Percentiles rank a stretch among this genome's conserved stretches.
Evolutionary conservation across 2,329 filamentous ascomycete species (phyloP).

Genomic region (Blumeriella jaapii): DNA sequence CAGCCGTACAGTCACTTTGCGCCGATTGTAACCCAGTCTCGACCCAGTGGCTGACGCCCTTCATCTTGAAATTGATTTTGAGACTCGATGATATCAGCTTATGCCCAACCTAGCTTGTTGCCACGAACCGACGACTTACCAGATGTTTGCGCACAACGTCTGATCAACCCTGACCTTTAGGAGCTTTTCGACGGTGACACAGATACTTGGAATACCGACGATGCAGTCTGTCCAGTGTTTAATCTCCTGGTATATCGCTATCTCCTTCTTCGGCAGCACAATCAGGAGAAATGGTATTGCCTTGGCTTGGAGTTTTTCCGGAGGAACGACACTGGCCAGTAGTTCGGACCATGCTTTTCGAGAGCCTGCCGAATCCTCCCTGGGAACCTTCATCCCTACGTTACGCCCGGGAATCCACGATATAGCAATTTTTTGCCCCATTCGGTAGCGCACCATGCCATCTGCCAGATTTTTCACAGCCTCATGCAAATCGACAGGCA

Average conservation of each 20-base stretch:
- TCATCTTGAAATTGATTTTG: constrained; percentile 20
- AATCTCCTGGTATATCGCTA: constrained; percentile 4
- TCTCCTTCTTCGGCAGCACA: constrained; percentile 1
- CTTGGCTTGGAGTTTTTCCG: too few relatives aligned
- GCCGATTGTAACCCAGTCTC: too few relatives aligned
- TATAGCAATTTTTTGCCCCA: neutral
- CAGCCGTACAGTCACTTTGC: too few relatives aligned
- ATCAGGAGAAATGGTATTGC: constrained; percentile 1
- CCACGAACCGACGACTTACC: constrained; percentile 1
- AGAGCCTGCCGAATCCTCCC: too few relatives aligned
- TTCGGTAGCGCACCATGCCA: neutral
- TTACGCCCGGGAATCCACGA: too few relatives aligned
- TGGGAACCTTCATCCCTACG: too few relatives aligned
- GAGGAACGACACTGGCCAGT: too few relatives aligned
- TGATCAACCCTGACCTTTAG: neutral
- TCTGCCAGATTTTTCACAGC: neutral
- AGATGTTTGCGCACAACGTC: constrained; percentile 2
- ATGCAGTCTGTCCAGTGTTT: constrained; percentile 12
- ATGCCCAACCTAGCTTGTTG: neutral
- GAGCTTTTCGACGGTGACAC: constrained; percentile 4
- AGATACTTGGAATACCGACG: constrained; percentile 8
- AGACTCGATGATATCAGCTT: constrained; percentile 3
- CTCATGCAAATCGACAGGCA: too few relatives aligned
- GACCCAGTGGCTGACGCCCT: constrained; percentile 16
- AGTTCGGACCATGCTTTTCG: neutral